Conservation (phyloP, 2,329 filamentous ascomycete species). For the Diaporthe vexans region DNA sequence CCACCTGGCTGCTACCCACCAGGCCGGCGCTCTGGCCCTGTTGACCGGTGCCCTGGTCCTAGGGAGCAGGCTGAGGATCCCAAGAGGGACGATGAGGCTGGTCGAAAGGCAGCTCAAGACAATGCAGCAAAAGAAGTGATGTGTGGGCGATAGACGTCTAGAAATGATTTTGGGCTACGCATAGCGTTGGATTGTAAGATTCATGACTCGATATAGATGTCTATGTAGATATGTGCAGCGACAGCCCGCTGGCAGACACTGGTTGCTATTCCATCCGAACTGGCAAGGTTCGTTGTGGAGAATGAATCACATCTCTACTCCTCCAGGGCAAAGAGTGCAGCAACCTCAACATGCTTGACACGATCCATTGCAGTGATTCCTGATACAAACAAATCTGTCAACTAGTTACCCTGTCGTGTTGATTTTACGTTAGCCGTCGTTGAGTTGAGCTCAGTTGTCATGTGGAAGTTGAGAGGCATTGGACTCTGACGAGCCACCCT, state of each 20-base stretch:
- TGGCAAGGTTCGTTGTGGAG: slow-evolving; percentile 1
- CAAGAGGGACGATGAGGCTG: slow-evolving; percentile 73
- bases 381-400: background rate
- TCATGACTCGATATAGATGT: slow-evolving; percentile 13
- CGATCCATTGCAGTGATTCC: background rate
- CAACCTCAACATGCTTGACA: background rate
- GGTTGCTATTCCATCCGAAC: background rate
- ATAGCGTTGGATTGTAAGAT: slow-evolving; percentile 37
- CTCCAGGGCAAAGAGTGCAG: background rate
- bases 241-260: background rate
- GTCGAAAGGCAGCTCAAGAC: slow-evolving; percentile 64
- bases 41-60: slow-evolving; percentile 86
- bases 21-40: slow-evolving; percentile 89
- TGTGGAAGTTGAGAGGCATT: background rate
- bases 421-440: background rate
- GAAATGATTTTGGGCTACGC: slow-evolving; percentile 22
- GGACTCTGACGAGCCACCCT: background rate
- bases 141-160: background rate
- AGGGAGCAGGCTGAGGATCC: slow-evolving; percentile 82
- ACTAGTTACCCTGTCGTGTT: background rate
- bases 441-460: background rate
- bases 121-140: slow-evolving; percentile 17
- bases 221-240: background rate
- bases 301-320: slow-evolving; percentile 26
- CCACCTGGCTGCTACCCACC: slow-evolving; percentile 89